Percentiles rank a stretch among this genome's conserved stretches.
These are phyloP conservation scores for Elongisporangium anandrum DNA, from an alignment of 352 stramenopile species.

Conservation along the genomic window DNA sequence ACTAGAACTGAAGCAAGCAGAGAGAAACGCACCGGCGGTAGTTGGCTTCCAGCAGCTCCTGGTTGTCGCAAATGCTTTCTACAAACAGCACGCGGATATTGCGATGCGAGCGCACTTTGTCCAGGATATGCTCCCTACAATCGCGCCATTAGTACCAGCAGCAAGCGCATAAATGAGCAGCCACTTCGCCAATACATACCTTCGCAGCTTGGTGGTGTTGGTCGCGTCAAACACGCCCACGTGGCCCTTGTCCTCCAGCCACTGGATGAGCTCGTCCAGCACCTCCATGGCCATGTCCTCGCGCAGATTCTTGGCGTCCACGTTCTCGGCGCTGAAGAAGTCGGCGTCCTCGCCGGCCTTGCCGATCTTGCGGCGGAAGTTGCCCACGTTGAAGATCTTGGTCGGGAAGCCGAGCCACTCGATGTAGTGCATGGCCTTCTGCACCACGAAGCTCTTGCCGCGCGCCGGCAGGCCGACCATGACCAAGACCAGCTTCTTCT, in stretches of 20 bases:
- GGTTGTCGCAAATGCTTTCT: constrained; percentile 94
- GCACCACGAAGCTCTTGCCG: constrained; percentile 95
- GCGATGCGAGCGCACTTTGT: constrained; percentile 50
- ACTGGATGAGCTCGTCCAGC: constrained; percentile 88
- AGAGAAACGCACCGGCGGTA: constrained; percentile 59
- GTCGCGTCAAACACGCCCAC: constrained; percentile 95
- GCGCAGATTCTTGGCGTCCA: constrained; percentile 68
- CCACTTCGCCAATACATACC: constrained; percentile 14
- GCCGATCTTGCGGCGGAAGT: constrained; percentile 83
- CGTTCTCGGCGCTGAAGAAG: constrained; percentile 93
- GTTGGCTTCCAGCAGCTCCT: constrained; percentile 90
- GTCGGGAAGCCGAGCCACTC: constrained; percentile 89
- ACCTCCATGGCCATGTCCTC: constrained; percentile 88
- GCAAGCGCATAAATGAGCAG: too few species aligned
- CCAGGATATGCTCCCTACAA: constrained; percentile 48
- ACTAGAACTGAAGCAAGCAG: constrained; percentile 13
- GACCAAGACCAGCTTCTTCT: constrained; percentile 90
- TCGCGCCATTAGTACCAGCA: not conserved
- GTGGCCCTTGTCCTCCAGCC: constrained; percentile 87
- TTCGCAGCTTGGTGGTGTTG: constrained; percentile 89
- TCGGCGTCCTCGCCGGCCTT: constrained; percentile 62
- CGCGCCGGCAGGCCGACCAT: constrained; percentile 93
- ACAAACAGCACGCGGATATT: constrained; percentile 92
- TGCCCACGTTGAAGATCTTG: constrained; percentile 95
- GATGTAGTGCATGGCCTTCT: constrained; percentile 92